Evolutionary conservation across 805 yeast species (phyloP).

Genomic region (Saccharomycodes ludwigii): DNA sequence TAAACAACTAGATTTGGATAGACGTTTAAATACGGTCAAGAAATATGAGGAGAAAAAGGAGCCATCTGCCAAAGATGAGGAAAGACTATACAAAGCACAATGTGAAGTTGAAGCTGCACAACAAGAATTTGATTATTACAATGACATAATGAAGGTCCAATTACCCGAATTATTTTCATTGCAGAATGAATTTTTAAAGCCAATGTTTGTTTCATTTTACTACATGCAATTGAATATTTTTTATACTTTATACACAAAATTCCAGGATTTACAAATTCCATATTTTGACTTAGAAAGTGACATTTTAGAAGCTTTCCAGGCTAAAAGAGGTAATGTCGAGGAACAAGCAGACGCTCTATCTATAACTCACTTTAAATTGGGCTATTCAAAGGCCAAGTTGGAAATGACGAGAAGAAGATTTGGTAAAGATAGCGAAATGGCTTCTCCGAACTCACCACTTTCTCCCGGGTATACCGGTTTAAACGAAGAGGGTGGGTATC

Average conservation of each 20-base stretch:
- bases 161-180: conserved; percentile 77
- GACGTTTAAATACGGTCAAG: conserved; percentile 56
- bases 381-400: conserved; percentile 74
- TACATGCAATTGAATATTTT: conserved; percentile 97
- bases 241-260: conserved; percentile 78
- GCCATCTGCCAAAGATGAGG: conserved; percentile 80
- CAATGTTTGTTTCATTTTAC: conserved; percentile 86
- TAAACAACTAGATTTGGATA: conserved; percentile 86
- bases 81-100: conserved; percentile 76
- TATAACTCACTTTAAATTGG: conserved; percentile 81
- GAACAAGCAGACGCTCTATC: conserved; percentile 82
- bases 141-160: conserved; percentile 85
- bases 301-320: conserved; percentile 63
- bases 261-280: conserved; percentile 95
- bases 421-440: conserved; percentile 30
- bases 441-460: conserved; percentile 20
- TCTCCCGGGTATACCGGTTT: conserved; percentile 9
- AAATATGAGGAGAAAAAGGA: conserved; percentile 78
- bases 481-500: conserved; percentile 10
- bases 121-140: conserved; percentile 92
- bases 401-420: conserved; percentile 74
- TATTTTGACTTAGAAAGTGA: conserved; percentile 83
- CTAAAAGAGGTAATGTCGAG: conserved; percentile 83
- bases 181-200: conserved; percentile 87
- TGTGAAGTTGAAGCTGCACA: conserved; percentile 83